Percentiles rank a stretch among this genome's conserved stretches.
Evolutionary conservation across 148 eudicot genomes (phyloP).

Genomic region (Camellia japonica): DNA sequence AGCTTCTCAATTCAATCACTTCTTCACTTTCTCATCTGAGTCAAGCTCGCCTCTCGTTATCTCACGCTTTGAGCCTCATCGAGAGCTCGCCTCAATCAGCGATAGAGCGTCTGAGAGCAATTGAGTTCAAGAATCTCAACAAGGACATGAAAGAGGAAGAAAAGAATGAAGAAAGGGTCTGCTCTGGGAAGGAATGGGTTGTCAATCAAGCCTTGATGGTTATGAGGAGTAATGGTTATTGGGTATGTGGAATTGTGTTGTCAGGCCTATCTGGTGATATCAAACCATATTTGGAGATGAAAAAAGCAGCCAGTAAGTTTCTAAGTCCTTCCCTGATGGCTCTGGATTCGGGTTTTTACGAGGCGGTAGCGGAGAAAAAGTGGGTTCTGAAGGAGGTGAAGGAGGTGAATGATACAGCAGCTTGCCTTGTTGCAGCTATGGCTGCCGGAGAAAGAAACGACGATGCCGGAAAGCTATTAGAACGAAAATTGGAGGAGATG

Average conservation of each 20-base stretch:
- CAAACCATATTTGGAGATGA: slow-evolving; percentile 24
- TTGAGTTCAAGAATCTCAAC: slow-evolving; percentile 9
- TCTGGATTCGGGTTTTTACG: slow-evolving; percentile 21
- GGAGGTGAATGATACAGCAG: slow-evolving; percentile 38
- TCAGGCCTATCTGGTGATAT: slow-evolving; percentile 40
- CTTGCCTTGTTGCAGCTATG: slow-evolving; percentile 14
- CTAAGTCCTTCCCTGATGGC: slow-evolving; percentile 19
- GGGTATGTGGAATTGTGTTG: slow-evolving; percentile 41
- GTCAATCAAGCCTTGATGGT: slow-evolving; percentile 44
- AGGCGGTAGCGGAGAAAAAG: slow-evolving; percentile 14
- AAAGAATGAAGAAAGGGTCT: slow-evolving; percentile 5
- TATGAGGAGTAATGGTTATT: slow-evolving; percentile 34
- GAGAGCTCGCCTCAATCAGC: slow-evolving; percentile 16
- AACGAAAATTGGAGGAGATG: slow-evolving; percentile 30
- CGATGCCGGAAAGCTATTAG: slow-evolving; percentile 24
- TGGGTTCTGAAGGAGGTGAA: slow-evolving; percentile 39
- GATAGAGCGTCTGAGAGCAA: slow-evolving; percentile 20
- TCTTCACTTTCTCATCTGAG: slow-evolving; percentile 49
- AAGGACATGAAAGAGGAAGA: slow-evolving; percentile 17
- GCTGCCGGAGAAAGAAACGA: neutral
- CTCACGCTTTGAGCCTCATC: slow-evolving; percentile 38
- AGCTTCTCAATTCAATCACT: slow-evolving; percentile 42
- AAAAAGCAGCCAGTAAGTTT: slow-evolving; percentile 8
- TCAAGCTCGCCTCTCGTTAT: slow-evolving; percentile 36
- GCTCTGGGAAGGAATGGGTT: slow-evolving; percentile 30